These are phyloP conservation scores for Guyanaporus albipodus DNA, from an alignment of 768 basidiomycete genomes.

Conservation along the genomic window DNA sequence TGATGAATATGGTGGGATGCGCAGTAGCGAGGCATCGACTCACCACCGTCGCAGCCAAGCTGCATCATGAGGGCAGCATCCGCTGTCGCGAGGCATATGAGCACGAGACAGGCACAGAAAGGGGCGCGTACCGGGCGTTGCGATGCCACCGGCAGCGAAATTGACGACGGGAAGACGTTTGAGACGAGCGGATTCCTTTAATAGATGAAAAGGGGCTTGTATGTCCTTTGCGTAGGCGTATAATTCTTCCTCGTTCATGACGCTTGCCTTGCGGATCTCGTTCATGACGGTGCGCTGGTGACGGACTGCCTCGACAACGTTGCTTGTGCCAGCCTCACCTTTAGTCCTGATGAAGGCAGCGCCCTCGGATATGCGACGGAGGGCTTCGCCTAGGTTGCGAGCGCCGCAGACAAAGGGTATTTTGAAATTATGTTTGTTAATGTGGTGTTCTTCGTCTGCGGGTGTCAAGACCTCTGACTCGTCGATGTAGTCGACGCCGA, in stretches of 20 bases:
- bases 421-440: slow-evolving; percentile 95
- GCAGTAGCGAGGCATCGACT: slow-evolving; percentile 21
- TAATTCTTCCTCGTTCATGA: slow-evolving; percentile 93
- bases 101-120: not conserved
- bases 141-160: slow-evolving; percentile 93
- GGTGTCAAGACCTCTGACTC: slow-evolving; percentile 94
- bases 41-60: slow-evolving; percentile 93
- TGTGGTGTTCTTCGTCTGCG: slow-evolving; percentile 94
- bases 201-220: slow-evolving; percentile 88
- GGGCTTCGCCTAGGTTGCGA: slow-evolving; percentile 91
- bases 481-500: slow-evolving; percentile 96
- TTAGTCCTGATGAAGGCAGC: slow-evolving; percentile 99
- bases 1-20: not conserved
- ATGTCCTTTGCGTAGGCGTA: slow-evolving; percentile 91
- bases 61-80: slow-evolving; percentile 99
- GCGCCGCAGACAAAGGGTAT: slow-evolving; percentile 96
- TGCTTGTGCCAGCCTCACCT: slow-evolving; percentile 87
- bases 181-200: slow-evolving; percentile 93
- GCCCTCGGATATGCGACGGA: slow-evolving; percentile 94
- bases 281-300: slow-evolving; percentile 81
- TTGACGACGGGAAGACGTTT: slow-evolving; percentile 94
- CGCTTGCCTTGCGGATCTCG: slow-evolving; percentile 80
- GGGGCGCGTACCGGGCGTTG: slow-evolving; percentile 71
- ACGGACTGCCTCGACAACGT: slow-evolving; percentile 90
- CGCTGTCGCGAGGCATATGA: slow-evolving; percentile 38